phyloP scores from a whole-genome alignment of 352 stramenopile genomes.

The Labyrinthula sp. region DNA sequence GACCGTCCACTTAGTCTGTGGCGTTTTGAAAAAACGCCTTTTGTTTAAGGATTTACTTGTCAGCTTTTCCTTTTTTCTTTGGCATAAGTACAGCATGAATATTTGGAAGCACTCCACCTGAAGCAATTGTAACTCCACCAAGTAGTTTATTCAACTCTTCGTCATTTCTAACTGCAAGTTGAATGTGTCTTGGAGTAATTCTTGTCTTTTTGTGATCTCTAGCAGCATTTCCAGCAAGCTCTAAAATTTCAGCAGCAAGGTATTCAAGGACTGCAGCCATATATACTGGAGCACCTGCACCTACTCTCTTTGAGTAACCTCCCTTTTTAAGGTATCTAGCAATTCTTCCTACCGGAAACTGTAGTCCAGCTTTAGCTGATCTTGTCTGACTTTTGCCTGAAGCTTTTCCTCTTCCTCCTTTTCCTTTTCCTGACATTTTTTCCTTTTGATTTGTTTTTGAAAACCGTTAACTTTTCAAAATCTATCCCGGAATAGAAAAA shows the following conservation, averaged over 20 bases:
- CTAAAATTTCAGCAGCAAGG: constrained; percentile 41
- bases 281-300: constrained; percentile 53
- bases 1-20: no score
- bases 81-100: constrained; percentile 48
- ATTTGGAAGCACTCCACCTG: constrained; percentile 50
- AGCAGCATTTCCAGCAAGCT: constrained; percentile 39
- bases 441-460: no score
- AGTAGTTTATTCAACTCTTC: constrained; percentile 85
- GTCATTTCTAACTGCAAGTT: constrained; percentile 62
- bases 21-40: no score
- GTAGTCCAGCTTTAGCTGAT: constrained; percentile 37
- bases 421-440: constrained; percentile 29
- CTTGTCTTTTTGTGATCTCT: constrained; percentile 47
- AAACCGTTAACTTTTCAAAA: no score
- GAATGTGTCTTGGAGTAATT: constrained; percentile 52
- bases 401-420: constrained; percentile 27
- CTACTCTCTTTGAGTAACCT: constrained; percentile 51
- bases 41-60: no score
- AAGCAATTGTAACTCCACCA: constrained; percentile 72
- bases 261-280: constrained; percentile 47
- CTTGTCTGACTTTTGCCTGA: constrained; percentile 25
- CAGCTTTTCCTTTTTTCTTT: constrained; percentile 34
- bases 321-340: constrained; percentile 56
- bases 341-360: constrained; percentile 58
- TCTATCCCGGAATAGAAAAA: no score